Percentiles rank a stretch among this genome's conserved stretches.
phyloP scores from a whole-genome alignment of 108 stramenopile genomes.

The Aurantiochytrium sp. region DNA sequence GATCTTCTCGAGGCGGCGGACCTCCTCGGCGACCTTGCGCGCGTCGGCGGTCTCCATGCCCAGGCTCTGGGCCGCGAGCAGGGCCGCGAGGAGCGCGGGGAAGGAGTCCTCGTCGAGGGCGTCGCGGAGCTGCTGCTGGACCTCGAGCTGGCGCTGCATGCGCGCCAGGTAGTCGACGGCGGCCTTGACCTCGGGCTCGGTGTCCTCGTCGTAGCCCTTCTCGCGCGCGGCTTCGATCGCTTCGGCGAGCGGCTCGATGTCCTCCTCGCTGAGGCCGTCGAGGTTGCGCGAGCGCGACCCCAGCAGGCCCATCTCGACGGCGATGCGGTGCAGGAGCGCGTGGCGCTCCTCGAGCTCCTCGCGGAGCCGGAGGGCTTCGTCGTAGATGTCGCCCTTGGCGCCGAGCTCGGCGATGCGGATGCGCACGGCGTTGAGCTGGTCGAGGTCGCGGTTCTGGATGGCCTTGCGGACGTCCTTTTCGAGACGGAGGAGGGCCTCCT shows the following conservation, averaged over 20 bases:
- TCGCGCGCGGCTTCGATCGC: neutral
- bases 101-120: neutral
- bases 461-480: neutral
- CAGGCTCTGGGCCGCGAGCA: constrained; percentile 11
- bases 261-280: neutral
- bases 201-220: constrained; percentile 5
- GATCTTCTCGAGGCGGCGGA: neutral
- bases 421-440: neutral
- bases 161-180: neutral
- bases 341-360: constrained; percentile 17
- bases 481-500: constrained; percentile 10
- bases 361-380: neutral
- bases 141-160: constrained; percentile 12
- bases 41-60: constrained; percentile 11
- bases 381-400: neutral
- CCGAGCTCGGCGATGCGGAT: constrained; percentile 17
- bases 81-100: neutral
- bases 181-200: neutral
- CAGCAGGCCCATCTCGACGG: neutral
- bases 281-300: neutral
- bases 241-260: neutral
- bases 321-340: neutral
- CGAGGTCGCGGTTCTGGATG: neutral
- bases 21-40: constrained; percentile 6
- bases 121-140: constrained; percentile 13